These are phyloP conservation scores for Cucurbita argyrosperma DNA, from an alignment of 306 rosid species.

Conservation along the genomic window DNA sequence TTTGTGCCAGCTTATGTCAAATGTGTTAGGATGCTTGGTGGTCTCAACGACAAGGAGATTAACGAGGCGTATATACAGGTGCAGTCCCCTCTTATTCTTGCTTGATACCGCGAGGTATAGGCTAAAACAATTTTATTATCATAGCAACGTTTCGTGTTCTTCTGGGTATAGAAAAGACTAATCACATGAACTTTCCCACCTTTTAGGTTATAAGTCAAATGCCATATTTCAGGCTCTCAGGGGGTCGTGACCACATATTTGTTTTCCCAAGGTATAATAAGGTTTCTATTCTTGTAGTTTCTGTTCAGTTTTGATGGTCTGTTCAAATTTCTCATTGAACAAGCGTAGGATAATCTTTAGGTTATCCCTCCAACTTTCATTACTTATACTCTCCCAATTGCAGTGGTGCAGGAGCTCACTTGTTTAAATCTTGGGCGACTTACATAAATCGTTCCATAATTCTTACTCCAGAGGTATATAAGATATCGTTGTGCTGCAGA, in stretches of 20 bases:
- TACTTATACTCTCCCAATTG: slow-evolving; percentile 12
- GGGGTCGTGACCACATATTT: slow-evolving; percentile 85
- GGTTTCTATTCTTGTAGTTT: background rate
- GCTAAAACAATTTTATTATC: background rate
- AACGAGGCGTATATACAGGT: slow-evolving; percentile 56
- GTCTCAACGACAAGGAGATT: slow-evolving; percentile 81
- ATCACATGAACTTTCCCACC: background rate
- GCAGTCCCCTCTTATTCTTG: background rate
- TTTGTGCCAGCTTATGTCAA: slow-evolving; percentile 80
- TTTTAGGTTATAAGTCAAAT: slow-evolving; percentile 72
- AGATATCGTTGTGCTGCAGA: background rate
- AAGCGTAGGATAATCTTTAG: no score
- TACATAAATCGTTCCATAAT: slow-evolving; percentile 78
- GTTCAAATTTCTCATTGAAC: background rate
- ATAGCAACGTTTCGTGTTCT: background rate
- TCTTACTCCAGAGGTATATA: slow-evolving; percentile 80
- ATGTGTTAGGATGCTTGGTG: slow-evolving; percentile 86
- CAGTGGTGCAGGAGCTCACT: slow-evolving; percentile 97
- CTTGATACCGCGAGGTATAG: background rate
- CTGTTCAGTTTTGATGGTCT: background rate
- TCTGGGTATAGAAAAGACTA: background rate
- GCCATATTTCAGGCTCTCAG: slow-evolving; percentile 89
- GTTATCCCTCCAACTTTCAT: background rate
- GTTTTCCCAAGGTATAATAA: slow-evolving; percentile 72
- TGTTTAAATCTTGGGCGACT: slow-evolving; percentile 81